Percentiles rank a stretch among this genome's conserved stretches.
phyloP scores from a whole-genome alignment of 306 rosid genomes.

The Rosa rugosa region DNA sequence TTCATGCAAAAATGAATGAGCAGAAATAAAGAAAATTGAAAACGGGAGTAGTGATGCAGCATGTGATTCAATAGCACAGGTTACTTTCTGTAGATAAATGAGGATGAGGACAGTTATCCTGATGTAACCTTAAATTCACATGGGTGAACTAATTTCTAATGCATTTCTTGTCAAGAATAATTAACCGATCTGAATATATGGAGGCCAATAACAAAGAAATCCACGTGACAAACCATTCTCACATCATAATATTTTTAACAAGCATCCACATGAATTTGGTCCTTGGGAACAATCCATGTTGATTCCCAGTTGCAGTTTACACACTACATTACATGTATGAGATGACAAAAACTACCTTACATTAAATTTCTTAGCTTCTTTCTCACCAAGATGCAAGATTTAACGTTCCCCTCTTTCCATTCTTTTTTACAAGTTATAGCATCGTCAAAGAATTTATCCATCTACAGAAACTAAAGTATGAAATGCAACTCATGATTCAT shows the following conservation, averaged over 20 bases:
- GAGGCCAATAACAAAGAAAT: not conserved
- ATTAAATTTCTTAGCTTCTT: not conserved
- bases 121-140: not conserved
- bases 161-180: conserved; percentile 4
- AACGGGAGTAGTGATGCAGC: not conserved
- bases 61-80: not conserved
- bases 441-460: not conserved
- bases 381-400: not conserved
- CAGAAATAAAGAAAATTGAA: not conserved
- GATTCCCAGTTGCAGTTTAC: not conserved
- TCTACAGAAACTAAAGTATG: not conserved
- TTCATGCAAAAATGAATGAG: conserved; percentile 2
- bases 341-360: not conserved
- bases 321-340: not conserved
- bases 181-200: not conserved
- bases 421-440: not conserved
- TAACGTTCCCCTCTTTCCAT: not conserved
- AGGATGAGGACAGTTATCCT: not conserved
- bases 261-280: too few species aligned
- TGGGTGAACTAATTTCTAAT: not conserved
- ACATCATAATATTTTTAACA: too few species aligned
- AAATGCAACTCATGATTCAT: not conserved
- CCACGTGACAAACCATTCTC: not conserved
- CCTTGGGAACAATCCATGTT: not conserved
- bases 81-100: not conserved